Evolutionary conservation across 2,329 filamentous ascomycete genomes (phyloP).

Genomic region (Parafenestella ontariensis): DNA sequence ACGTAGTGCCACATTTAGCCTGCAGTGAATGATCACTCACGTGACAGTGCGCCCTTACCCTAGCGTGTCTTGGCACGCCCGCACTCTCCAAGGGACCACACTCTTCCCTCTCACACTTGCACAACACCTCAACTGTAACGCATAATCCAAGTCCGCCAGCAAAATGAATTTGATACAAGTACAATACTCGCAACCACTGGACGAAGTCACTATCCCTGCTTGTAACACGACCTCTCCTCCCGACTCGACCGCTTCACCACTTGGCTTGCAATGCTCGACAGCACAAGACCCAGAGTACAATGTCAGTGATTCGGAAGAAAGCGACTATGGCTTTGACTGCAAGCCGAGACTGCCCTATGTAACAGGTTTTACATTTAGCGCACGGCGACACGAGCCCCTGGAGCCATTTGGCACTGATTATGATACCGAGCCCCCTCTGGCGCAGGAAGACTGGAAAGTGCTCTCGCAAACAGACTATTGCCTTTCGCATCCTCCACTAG

Average conservation of each 20-base stretch:
- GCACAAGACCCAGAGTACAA: neutral
- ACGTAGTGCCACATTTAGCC: neutral
- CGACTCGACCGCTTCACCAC: neutral
- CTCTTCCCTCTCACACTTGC: neutral
- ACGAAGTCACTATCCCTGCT: neutral
- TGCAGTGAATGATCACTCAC: neutral
- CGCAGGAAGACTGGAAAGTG: neutral
- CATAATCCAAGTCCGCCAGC: neutral
- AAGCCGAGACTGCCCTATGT: neutral
- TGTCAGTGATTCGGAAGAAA: neutral
- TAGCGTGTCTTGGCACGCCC: neutral
- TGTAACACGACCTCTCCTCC: neutral
- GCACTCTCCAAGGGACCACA: neutral
- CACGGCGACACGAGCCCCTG: neutral
- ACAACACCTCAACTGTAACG: neutral
- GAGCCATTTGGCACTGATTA: neutral
- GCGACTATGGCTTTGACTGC: neutral
- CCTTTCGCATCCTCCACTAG: neutral
- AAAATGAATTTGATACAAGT: neutral
- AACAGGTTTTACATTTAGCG: neutral
- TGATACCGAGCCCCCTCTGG: neutral
- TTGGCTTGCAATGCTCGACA: neutral
- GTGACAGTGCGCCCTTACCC: neutral
- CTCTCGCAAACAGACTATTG: neutral
- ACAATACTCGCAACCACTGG: neutral